Base-by-base conservation (phyloP, 768 basidiomycete species). In the Mycena epipterygia region DNA sequence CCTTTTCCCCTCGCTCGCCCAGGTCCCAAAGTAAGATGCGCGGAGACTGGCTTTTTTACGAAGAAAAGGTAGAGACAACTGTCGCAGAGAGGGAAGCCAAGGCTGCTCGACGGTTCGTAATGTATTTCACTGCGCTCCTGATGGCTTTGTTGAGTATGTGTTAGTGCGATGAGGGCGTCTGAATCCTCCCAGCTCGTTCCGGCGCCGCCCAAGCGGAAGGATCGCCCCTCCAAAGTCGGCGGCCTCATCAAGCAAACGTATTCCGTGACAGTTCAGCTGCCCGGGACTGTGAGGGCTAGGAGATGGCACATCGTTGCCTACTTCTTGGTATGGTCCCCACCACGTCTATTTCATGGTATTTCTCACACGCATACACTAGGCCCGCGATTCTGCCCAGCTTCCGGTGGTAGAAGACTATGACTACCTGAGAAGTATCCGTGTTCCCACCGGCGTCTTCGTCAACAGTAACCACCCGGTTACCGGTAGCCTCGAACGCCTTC, bases 11-110 rank as follows among this genome's bases (percentile, higher is more conserved):
- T n/a, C n/a, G n/a, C n/a, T n/a, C 33, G 1, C 29, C 30, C 42
- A 90, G 89, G 89, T 90, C 90, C 1, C 89, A 91, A 72, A 91
- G 90, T 76, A 82, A 88, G 44, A 90, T 90, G 90, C 83, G 88
- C 13, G 89, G 86, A 23, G 90, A 89, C 76, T 91, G 89, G 76
- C 79, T 91, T 14, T 89, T 88, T 76, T 91, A 91, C 71, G 89
- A 90, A 74, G 89, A 90, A 75, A 90, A 90, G 72, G 86, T 89
- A 59, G 89, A 86, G 70, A 86, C 84, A 0, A 90, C 89, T 3
- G 84, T 86, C 56, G 89, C 88, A 68, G 89, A 89, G 73, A 89
- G 85, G 64, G 86, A 88, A 64, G 84, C 87, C 5, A 90, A 89
- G 76, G 89, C 89, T 32, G 86, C 85, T 29, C 79, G 89, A 72